Base-by-base conservation (phyloP, 192 early-diverging fungal species). In the Rhizoclosmatium globosum region DNA sequence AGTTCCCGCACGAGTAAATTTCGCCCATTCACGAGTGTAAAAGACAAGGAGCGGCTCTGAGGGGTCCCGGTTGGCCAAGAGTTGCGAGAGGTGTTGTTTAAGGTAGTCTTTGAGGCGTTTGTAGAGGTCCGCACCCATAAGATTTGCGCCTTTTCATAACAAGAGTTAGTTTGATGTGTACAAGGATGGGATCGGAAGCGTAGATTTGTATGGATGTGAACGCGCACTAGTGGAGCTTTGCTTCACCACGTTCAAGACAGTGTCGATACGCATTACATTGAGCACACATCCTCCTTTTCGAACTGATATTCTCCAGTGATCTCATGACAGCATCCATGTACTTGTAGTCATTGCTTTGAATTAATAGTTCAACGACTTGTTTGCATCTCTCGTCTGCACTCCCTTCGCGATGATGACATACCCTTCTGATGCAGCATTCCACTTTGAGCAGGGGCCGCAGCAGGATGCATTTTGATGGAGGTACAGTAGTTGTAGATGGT, bases 1-100 rank as follows among this genome's bases (percentile, higher is more conserved):
- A 64, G 88, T 89, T 23, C 94, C 90, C 3, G 95, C 94, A n/a
- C 89, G 87, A 13, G 95, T 97, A 80, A 93, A 99, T 81, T 93
- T 90, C 50, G 84, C 85, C 98, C 98, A 99, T 81, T 97, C 91
- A 58, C 84, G 85, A 62, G 93, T 95, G 83, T 99, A 99, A 76
- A 92, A 98, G 13, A 86, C 85, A 68, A 99, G 87, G 66, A 99
- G 87, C 7, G 89, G 89, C 45, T 95, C 95, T 79, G 86, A 88
- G 61, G 86, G 84, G 48, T 86, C 81, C 60, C 87, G 87, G 11
- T 94, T 92, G 68, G 90, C 86, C 44, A 78, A 80, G 0, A 94
- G 82, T 6, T 23, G 43, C 3, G 68, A 45, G 81, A 94, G 85
- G 71, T 88, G 88, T 47, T 83, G 62, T 71, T 84, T 73, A 9